phyloP scores from a whole-genome alignment of 2,329 filamentous ascomycete genomes.

The Pseudogymnoascus sp. region DNA sequence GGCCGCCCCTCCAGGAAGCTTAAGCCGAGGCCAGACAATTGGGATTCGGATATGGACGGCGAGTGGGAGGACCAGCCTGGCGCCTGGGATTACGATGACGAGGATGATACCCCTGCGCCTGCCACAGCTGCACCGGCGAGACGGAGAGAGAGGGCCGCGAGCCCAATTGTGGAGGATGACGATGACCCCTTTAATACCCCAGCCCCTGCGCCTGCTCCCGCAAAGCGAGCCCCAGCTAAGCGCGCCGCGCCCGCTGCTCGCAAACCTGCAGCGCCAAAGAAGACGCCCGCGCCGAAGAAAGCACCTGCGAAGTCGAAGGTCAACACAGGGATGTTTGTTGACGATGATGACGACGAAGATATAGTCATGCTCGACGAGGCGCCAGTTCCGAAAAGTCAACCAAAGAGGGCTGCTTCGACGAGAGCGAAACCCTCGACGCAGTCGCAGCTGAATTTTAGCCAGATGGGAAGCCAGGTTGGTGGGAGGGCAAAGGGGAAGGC shows the following conservation, averaged over 20 bases:
- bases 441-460: slow-evolving; percentile 44
- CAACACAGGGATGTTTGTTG: slow-evolving; percentile 33
- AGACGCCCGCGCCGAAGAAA: slow-evolving; percentile 32
- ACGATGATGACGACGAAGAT: slow-evolving; percentile 41
- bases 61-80: slow-evolving; percentile 74
- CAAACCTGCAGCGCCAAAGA: slow-evolving; percentile 27
- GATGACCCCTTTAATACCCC: slow-evolving; percentile 37
- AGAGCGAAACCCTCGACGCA: slow-evolving; percentile 33
- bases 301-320: slow-evolving; percentile 24
- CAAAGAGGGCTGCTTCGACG: slow-evolving; percentile 22
- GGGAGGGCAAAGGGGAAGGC: slow-evolving; percentile 31
- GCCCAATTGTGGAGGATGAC: slow-evolving; percentile 45
- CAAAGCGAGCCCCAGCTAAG: slow-evolving; percentile 34
- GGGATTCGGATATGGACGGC: slow-evolving; percentile 87
- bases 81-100: slow-evolving; percentile 44
- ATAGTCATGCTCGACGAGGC: slow-evolving; percentile 45
- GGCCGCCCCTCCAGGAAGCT: slow-evolving; percentile 40
- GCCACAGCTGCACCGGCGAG: slow-evolving; percentile 27
- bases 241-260: slow-evolving; percentile 31
- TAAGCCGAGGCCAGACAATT: slow-evolving; percentile 69
- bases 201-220: slow-evolving; percentile 30
- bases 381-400: slow-evolving; percentile 32
- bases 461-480: slow-evolving; percentile 28
- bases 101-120: slow-evolving; percentile 37
- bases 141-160: slow-evolving; percentile 21